These are phyloP conservation scores for Lachnellula suecica DNA, from an alignment of 2,329 filamentous ascomycete species.

Conservation along the genomic window DNA sequence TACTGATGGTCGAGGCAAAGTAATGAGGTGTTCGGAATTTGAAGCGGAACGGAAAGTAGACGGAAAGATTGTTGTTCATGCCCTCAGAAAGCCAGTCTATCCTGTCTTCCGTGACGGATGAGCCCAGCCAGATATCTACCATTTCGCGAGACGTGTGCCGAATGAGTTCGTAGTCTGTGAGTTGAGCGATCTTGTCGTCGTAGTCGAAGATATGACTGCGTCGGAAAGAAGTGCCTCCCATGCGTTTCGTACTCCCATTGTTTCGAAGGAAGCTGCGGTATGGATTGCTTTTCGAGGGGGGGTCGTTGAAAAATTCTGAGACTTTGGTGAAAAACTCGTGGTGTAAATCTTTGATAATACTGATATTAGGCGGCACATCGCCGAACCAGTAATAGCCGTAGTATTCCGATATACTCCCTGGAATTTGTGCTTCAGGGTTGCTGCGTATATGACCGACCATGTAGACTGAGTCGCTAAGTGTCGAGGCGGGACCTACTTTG, in stretches of 20 bases:
- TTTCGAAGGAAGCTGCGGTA: constrained; percentile 24
- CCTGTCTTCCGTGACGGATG: constrained; percentile 3
- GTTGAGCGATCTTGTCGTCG: constrained; percentile 18
- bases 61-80: constrained; percentile 17
- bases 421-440: constrained; percentile 3
- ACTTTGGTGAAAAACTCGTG: constrained; percentile 20
- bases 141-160: constrained; percentile 21
- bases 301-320: constrained; percentile 19
- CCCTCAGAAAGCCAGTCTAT: constrained; percentile 24
- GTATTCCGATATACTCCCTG: constrained; percentile 2
- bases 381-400: constrained; percentile 31
- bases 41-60: constrained; percentile 26
- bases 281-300: constrained; percentile 8
- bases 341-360: constrained; percentile 20
- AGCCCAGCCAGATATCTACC: constrained; percentile 18
- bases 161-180: constrained; percentile 23
- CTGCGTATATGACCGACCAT: constrained; percentile 26
- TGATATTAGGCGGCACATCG: constrained; percentile 23
- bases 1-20: constrained; percentile 22
- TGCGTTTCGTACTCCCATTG: background rate
- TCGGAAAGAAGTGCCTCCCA: constrained; percentile 11
- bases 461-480: constrained; percentile 24
- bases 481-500: constrained; percentile 12
- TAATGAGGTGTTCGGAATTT: constrained; percentile 20
- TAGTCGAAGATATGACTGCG: constrained; percentile 26